Evolutionary conservation across 2,329 filamentous ascomycete genomes (phyloP), one percentile per base, ranked within the genome.

Genomic region (Phaeosphaeria sp.): DNA sequence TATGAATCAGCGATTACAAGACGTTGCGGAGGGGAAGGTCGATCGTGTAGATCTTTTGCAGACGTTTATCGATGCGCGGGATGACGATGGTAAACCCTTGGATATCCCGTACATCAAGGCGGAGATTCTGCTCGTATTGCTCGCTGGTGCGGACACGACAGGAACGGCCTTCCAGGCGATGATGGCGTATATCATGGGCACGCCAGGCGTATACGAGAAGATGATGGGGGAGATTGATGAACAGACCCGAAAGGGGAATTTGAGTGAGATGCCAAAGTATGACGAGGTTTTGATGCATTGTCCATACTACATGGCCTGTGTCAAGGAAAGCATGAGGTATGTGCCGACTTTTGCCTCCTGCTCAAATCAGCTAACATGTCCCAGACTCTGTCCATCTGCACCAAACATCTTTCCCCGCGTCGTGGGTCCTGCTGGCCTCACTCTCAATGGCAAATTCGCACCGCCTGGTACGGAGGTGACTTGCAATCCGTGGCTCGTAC

Each of bases 11-110:
- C 79, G 85, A 0, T 72, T 81, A 22, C 77, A 77, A 24, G 82
- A 85, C 51, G 77, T 86, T 20, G 75, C 81, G 49, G 68, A 74
- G 4, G 83, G 81, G 1, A 82, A 80, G 9, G 74, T 78, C 0
- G 78, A 77, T 1, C 78, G 82, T 4, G 74, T 82, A 21, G 85
- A 87, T 64, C 74, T 87, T 0, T 75, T 88, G 5, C 84, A 87
- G 63, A 85, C 81, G 5, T 78, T 79, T 59, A 64, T 79, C 61
- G 72, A 79, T 53, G 77, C 76, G 5, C 63, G 75, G 13, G 68
- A 70, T 21, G 70, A 74, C 11, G 67, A 77, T 0, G 81, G 79
- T 15, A 73, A 81, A 55, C 81, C 82, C 0, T 71, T 85, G 0
- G 76, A 82, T 25, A 72, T 82, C 51, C 80, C 84, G 4, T 83